phyloP scores from a whole-genome alignment of 108 stramenopile genomes.

The Skeletonema menzelii region DNA sequence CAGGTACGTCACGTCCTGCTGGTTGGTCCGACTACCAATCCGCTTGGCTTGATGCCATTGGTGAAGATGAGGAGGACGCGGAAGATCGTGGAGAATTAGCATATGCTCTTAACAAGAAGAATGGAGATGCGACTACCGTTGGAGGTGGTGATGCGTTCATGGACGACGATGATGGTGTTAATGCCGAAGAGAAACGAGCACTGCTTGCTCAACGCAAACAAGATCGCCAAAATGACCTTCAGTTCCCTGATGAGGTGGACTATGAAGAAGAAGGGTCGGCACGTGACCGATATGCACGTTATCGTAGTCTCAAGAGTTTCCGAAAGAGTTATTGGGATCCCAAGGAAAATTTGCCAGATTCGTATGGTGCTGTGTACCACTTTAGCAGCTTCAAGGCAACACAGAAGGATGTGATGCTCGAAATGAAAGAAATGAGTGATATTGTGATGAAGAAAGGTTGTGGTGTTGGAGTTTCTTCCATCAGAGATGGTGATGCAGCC shows the following conservation, averaged over 20 bases:
- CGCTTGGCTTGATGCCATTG: constrained; percentile 92
- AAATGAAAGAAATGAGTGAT: constrained; percentile 67
- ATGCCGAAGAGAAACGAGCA: constrained; percentile 62
- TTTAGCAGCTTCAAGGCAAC: constrained; percentile 88
- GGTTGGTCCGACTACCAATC: constrained; percentile 97
- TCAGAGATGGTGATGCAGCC: constrained; percentile 10
- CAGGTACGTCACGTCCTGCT: constrained; percentile 68
- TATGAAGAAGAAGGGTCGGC: constrained; percentile 88
- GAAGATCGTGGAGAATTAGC: constrained; percentile 85
- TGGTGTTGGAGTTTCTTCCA: constrained; percentile 24
- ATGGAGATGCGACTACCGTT: constrained; percentile 39
- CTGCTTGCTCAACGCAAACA: constrained; percentile 70
- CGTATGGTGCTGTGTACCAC: constrained; percentile 94
- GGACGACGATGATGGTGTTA: constrained; percentile 71
- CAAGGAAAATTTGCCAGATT: constrained; percentile 95
- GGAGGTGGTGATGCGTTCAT: constrained; percentile 49
- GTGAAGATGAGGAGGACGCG: constrained; percentile 65
- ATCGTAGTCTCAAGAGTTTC: constrained; percentile 93
- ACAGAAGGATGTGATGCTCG: constrained; percentile 73
- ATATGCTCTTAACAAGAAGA: constrained; percentile 75
- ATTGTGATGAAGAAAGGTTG: constrained; percentile 50
- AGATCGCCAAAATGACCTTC: constrained; percentile 82
- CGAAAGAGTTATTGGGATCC: constrained; percentile 95
- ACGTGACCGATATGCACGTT: constrained; percentile 93
- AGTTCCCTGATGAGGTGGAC: constrained; percentile 99